Base-by-base conservation (phyloP, 2,329 filamentous ascomycete species). In the Botryotinia calthae region DNA sequence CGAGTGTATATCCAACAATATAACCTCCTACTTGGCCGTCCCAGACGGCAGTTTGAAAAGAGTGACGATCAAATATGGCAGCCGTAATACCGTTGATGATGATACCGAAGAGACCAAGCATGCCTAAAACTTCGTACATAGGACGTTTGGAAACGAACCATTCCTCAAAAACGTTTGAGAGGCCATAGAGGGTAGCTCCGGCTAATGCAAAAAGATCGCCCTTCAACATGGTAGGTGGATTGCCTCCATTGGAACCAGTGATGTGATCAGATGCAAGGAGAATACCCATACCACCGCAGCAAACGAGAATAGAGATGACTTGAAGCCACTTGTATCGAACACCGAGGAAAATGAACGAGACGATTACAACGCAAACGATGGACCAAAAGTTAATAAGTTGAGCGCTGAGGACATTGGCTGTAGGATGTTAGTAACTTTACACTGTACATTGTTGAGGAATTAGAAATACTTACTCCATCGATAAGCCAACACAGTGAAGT, bases 351-450 rank as follows among this genome's bases (percentile, higher is more conserved):
- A 90, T 77, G 83, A 97, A 95, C 42, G 94, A 97, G 76, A 98
- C 84, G 74, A 92, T 81, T 31, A 98, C 94, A 34, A 99, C 96
- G 75, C 95, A 90, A 68, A 97, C 93, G 77, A 99, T 98, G 78
- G 95, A 93, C 95, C 95, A 98, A 85, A 98, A 98, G 86, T 98
- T 98, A 84, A 99, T 94, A 70, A 99, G 88, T 86, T 98, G 95
- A 25, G 94, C 94, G 31, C 92, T 96, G 66, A 98, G 87, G 78
- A 98, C 91, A 79, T 95, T 98, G 71, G 95, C 97, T 73, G 74
- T 28, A 77, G 69, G 37, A 78, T 75, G 64, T 77, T 75, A 71
- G 75, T 56, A 28, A 46, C 12, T 28, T 44, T 76, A 31, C 37
- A 42, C 10, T 25, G 16, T 20, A 31, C 2, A 18, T 22, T 22